These are phyloP conservation scores for Pezicula radicicola DNA, from an alignment of 2,329 filamentous ascomycete genomes.

Conservation along the genomic window DNA sequence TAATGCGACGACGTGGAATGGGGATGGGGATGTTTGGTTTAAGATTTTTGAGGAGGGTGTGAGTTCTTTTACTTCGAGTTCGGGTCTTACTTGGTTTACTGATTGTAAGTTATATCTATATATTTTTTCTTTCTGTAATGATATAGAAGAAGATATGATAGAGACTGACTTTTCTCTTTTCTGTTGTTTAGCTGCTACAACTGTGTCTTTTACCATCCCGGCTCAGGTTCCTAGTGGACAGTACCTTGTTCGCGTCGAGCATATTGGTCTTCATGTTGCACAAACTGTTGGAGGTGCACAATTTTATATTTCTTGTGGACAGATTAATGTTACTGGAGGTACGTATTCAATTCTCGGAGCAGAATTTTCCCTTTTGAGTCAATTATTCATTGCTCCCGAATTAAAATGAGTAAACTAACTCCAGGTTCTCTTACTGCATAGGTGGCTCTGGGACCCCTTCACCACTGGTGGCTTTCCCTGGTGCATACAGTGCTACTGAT, in stretches of 20 bases:
- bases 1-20: conserved; percentile 21
- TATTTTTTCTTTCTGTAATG: background rate
- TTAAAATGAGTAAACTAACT: no score
- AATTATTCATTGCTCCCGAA: no score
- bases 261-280: conserved; percentile 25
- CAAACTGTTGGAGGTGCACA: conserved; percentile 12
- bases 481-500: conserved; percentile 32
- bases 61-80: conserved; percentile 6
- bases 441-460: conserved; percentile 33
- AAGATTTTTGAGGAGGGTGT: conserved; percentile 23
- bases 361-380: no score
- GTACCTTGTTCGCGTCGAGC: conserved; percentile 33
- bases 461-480: conserved; percentile 31
- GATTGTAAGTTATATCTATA: conserved; percentile 12
- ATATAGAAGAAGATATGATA: background rate
- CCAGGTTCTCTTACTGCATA: no score
- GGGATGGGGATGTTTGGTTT: conserved; percentile 24
- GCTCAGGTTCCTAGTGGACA: conserved; percentile 32
- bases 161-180: background rate
- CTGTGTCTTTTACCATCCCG: conserved; percentile 32
- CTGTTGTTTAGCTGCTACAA: conserved; percentile 3
- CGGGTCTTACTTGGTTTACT: conserved; percentile 19
- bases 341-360: no score
- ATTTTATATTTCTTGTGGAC: conserved; percentile 32
- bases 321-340: conserved; percentile 36